Base-by-base conservation (phyloP, 768 basidiomycete genomes). In the Boletellus ananas region DNA sequence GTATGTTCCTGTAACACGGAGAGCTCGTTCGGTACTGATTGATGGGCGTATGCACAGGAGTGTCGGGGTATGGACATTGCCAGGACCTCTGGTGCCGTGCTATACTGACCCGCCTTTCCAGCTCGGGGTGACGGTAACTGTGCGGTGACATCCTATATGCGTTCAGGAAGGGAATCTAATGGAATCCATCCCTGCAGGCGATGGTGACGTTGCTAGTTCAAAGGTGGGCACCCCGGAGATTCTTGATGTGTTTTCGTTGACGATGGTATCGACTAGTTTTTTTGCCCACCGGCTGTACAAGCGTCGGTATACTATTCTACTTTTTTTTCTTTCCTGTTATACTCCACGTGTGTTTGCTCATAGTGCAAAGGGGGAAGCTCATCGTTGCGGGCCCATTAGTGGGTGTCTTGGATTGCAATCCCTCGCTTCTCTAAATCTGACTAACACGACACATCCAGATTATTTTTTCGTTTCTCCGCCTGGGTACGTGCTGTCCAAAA, bases 231-330 rank as follows among this genome's bases (percentile, higher is more conserved):
- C 25, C 3, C 2, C 10, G 4, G 0, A 3, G 18, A 12, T 17
- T 5, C 10, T 14, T 0, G n/a, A n/a, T 12, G 20, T 9, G 1
- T 27, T 16, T 37, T 25, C 25, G n/a, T 29, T 54, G 27, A 58
- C 12, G 6, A 12, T 23, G 6, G 10, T 21, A 3, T 34, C n/a
- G 23, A 27, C 34, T 14, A 64, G 62, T 23, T 66, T 60, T 45
- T 63, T 66, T 41, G 52, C 51, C 16, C 43, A 63, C 39, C 61
- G 62, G 21, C 63, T 64, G 53, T 58, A 65, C 42, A 53, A 38
- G 55, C 34, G 62, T 63, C 10, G 2, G 58, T 57, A 34, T 23
- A n/a, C n/a, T n/a, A n/a, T n/a, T n/a, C 6, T 16, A 14, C 27
- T 43, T 8, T 17, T 6, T 21, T 8, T 33, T 47, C 8, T 29